Evolutionary conservation across 2,329 filamentous ascomycete species (phyloP), one percentile per base, ranked within the genome.

Genomic region (Apiospora rasikravindrae): DNA sequence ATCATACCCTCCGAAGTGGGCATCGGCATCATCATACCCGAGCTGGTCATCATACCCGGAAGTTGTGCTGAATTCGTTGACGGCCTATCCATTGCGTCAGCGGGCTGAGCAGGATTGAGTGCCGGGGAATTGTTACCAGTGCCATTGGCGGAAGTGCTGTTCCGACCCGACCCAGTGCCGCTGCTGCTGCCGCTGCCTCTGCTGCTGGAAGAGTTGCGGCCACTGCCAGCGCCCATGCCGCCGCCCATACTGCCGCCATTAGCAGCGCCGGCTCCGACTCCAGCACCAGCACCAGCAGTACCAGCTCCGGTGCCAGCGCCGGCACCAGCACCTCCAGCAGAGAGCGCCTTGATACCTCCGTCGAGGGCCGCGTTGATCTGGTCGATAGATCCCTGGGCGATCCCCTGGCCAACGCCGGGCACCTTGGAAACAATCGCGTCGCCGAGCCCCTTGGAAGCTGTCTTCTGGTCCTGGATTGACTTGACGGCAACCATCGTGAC

Each of bases 381-480:
- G n/a, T 74, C 73, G 37, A 78, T 75, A 33, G 74, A 75, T 51
- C 77, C 74, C 75, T 78, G 75, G 29, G 77, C 77, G 66, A 78
- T 78, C n/a, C 74, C 40, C 73, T 78, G 77, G 49, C 77, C 77
- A 45, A 79, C 76, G 22, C 74, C 73, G 61, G 77, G 77, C 11
- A 79, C 74, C 75, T 79, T 78, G 73, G 73, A 73, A 29, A 79
- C 76, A 45, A 79, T 69, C 53, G 77, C 77, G 40, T 73, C 73
- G 71, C 77, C 77, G 37, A 79, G 69, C 76, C 24, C 77, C 1
- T 53, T 24, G 51, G 75, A 69, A 2, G 71, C 70, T 1, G 70
- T 67, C 76, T 78, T 75, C 70, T 79, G 77, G 29, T 76, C 67
- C 66, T 76, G 73, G 66, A 79, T 76, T 68, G 76, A 71, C 71